Evolutionary conservation across 2,329 filamentous ascomycete species (phyloP).

Genomic region (Didymella keratinophila): DNA sequence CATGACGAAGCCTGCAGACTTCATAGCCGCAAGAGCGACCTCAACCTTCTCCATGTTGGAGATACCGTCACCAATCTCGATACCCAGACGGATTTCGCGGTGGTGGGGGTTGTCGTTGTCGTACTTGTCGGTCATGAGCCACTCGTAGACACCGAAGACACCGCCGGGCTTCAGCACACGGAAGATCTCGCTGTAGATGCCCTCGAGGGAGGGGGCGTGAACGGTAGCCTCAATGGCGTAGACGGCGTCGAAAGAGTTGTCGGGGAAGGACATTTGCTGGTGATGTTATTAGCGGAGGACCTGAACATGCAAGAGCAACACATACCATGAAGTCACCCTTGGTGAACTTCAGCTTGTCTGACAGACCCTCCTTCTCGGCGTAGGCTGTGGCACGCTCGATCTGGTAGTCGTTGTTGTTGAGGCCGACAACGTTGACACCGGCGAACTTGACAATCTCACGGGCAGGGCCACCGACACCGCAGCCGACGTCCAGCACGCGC

Average conservation of each 20-base stretch:
- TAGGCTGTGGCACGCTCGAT: conserved; percentile 92
- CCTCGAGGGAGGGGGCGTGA: conserved; percentile 88
- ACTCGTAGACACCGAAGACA: conserved; percentile 96
- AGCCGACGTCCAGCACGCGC: conserved; percentile 94
- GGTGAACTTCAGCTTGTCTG: conserved; percentile 81
- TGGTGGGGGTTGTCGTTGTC: conserved; percentile 88
- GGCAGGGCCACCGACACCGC: conserved; percentile 93
- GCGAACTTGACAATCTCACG: conserved; percentile 97
- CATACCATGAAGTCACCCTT: conserved; percentile 95
- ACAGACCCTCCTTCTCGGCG: conserved; percentile 80
- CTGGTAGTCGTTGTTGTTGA: conserved; percentile 99
- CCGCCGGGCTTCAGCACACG: conserved; percentile 95
- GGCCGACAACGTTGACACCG: conserved; percentile 83
- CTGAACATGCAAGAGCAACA: background rate
- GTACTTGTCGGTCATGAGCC: conserved; percentile 97
- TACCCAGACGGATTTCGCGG: conserved; percentile 88
- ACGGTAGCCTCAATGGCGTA: conserved; percentile 98
- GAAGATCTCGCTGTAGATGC: conserved; percentile 94
- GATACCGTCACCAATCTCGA: conserved; percentile 95
- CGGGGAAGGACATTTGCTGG: conserved; percentile 91
- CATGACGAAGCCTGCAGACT: conserved; percentile 85
- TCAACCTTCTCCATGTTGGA: conserved; percentile 94
- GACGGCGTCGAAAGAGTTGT: conserved; percentile 91
- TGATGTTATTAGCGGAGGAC: conserved; percentile 16
- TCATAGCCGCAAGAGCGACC: conserved; percentile 82